Conservation (phyloP, 1,284 basidiomycete genomes). For the Cystobasidium sp. region DNA sequence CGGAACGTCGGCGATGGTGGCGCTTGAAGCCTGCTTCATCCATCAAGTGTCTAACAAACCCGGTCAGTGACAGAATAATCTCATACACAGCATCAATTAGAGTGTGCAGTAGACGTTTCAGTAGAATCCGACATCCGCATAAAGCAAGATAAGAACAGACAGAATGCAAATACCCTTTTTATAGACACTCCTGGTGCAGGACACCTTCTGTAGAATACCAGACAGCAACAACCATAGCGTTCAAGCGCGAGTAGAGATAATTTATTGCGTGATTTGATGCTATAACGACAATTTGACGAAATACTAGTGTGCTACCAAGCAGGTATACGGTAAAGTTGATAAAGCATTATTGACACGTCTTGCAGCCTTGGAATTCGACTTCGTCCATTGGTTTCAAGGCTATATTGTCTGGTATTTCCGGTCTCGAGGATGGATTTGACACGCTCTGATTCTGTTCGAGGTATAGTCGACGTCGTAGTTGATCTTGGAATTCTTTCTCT, state of each 20-base stretch:
- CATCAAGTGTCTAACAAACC: no score
- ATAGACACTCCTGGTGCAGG: conserved; percentile 15
- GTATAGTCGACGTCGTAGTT: conserved; percentile 48
- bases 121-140: no score
- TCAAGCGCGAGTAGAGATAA: neutral
- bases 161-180: neutral
- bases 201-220: conserved; percentile 9
- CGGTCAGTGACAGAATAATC: no score
- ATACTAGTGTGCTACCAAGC: neutral
- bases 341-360: conserved; percentile 37
- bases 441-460: conserved; percentile 50
- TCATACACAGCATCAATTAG: no score
- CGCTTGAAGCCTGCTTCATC: neutral
- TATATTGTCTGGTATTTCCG: conserved; percentile 9
- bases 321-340: neutral
- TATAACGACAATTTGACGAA: conserved; percentile 6
- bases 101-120: no score
- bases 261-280: neutral
- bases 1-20: conserved; percentile 13
- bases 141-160: no score
- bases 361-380: conserved; percentile 45
- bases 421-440: conserved; percentile 22
- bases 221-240: neutral
- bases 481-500: conserved; percentile 61
- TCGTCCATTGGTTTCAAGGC: conserved; percentile 39